phyloP scores from a whole-genome alignment of 2,329 filamentous ascomycete species.

The Mariannaea sp. region DNA sequence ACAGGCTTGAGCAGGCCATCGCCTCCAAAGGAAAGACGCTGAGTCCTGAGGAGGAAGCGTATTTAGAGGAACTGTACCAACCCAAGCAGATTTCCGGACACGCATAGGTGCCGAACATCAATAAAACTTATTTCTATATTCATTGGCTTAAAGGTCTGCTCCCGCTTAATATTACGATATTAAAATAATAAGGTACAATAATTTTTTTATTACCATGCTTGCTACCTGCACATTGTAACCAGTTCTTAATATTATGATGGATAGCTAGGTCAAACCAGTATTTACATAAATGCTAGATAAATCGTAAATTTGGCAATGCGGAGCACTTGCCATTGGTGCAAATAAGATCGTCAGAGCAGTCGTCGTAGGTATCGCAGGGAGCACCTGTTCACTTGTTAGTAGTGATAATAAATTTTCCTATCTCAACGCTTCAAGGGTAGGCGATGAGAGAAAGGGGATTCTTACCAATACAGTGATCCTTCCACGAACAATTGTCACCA shows the following conservation, averaged over 20 bases:
- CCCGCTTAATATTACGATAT: no score
- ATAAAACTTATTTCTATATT: no score
- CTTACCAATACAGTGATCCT: slow-evolving; percentile 25
- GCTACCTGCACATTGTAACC: no score
- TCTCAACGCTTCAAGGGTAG: background rate
- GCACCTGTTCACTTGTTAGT: slow-evolving; percentile 29
- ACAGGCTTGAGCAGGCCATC: slow-evolving; percentile 58
- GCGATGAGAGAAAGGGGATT: no score
- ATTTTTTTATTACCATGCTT: no score
- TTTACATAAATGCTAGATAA: no score
- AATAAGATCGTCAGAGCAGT: slow-evolving; percentile 32
- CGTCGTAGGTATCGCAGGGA: slow-evolving; percentile 29
- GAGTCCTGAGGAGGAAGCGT: background rate
- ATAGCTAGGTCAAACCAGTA: no score
- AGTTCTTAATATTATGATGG: no score
- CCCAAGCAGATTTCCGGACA: background rate
- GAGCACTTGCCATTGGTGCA: slow-evolving; percentile 32
- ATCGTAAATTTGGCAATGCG: no score
- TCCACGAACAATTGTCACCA: slow-evolving; percentile 25
- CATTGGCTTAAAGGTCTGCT: no score
- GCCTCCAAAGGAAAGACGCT: background rate
- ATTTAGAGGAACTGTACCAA: background rate
- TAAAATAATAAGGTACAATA: no score
- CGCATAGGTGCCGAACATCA: no score
- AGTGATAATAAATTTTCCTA: background rate